phyloP scores from a whole-genome alignment of 1,139 yeast species.

The Arxiozyma telluris region DNA sequence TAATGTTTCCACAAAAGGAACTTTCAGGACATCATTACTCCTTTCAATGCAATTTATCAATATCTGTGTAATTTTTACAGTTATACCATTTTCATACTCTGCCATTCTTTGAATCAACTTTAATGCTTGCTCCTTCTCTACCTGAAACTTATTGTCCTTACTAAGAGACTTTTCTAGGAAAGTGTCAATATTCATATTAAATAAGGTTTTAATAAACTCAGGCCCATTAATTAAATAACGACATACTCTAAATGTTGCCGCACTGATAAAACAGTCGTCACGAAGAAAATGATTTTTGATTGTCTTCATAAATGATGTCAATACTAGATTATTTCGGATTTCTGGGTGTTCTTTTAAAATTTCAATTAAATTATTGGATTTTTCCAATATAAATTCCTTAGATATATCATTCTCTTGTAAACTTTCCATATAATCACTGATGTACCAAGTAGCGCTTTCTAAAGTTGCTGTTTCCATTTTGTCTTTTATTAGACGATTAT shows the following conservation, averaged over 20 bases:
- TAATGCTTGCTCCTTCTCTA: conserved; percentile 74
- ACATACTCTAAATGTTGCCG: conserved; percentile 68
- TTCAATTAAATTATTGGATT: conserved; percentile 55
- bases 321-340: conserved; percentile 55
- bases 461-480: background rate
- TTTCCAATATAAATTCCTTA: conserved; percentile 43
- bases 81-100: conserved; percentile 42
- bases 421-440: conserved; percentile 42
- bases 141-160: conserved; percentile 41
- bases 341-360: conserved; percentile 52
- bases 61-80: conserved; percentile 62
- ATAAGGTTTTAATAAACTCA: conserved; percentile 42
- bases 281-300: conserved; percentile 55
- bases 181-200: conserved; percentile 47
- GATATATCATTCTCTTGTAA: conserved; percentile 36
- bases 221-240: conserved; percentile 52
- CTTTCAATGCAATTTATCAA: conserved; percentile 64
- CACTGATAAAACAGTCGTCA: conserved; percentile 52
- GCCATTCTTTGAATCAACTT: conserved; percentile 59
- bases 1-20: conserved; percentile 54
- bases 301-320: conserved; percentile 51
- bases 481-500: background rate
- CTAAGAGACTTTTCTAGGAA: conserved; percentile 59
- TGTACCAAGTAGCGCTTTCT: conserved; percentile 41
- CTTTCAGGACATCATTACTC: conserved; percentile 46